Evolutionary conservation across 2,329 filamentous ascomycete genomes (phyloP).

Genomic region (Diaporthe sp.): DNA sequence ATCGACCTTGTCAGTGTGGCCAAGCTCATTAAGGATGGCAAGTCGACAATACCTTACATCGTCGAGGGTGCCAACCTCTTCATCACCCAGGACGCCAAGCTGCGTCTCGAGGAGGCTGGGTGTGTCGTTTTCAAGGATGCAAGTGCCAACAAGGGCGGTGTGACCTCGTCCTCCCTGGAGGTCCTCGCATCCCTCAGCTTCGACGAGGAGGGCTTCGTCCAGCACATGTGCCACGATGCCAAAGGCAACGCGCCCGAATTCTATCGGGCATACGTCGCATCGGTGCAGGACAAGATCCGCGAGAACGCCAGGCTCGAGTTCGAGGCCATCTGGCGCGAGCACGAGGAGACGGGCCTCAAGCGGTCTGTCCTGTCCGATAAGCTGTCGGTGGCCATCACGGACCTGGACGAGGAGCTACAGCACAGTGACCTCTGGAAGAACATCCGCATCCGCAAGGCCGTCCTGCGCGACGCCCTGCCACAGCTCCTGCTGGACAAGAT

Average conservation of each 20-base stretch:
- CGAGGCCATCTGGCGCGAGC: conserved; percentile 97
- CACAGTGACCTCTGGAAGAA: conserved; percentile 93
- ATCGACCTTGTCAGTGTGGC: conserved; percentile 91
- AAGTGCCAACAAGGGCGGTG: conserved; percentile 97
- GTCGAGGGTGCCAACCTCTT: conserved; percentile 98
- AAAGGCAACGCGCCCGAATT: conserved; percentile 84
- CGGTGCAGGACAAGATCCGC: conserved; percentile 91
- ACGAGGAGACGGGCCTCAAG: conserved; percentile 82
- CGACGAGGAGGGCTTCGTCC: conserved; percentile 87
- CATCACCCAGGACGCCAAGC: conserved; percentile 98
- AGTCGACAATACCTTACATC: conserved; percentile 90
- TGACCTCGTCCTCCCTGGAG: conserved; percentile 96
- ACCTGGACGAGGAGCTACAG: conserved; percentile 95
- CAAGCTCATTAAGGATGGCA: conserved; percentile 91
- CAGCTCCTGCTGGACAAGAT: conserved; percentile 88
- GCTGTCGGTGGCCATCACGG: conserved; percentile 93
- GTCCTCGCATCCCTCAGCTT: conserved; percentile 95
- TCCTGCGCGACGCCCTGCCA: conserved; percentile 88
- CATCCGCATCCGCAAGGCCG: conserved; percentile 79
- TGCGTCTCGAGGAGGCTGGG: conserved; percentile 94
- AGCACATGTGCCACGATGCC: conserved; percentile 91
- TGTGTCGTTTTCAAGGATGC: conserved; percentile 98
- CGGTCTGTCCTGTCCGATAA: conserved; percentile 93
- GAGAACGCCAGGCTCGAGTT: conserved; percentile 95
- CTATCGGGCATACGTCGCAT: conserved; percentile 92